These are phyloP conservation scores for Salix brachista DNA, from an alignment of 345 rosid genomes.

Conservation along the genomic window DNA sequence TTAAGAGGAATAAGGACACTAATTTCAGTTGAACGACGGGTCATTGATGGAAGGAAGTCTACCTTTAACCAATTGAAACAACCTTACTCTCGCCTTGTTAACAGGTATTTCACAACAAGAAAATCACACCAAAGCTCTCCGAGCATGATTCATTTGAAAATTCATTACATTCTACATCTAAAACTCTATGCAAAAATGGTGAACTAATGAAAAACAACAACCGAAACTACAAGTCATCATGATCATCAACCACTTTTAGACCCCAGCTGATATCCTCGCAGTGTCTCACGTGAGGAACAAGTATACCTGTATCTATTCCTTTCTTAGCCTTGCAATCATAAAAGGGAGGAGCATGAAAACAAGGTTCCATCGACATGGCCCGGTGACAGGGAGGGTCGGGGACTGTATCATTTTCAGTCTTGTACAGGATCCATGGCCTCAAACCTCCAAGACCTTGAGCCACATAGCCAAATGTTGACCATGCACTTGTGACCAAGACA, in stretches of 20 bases:
- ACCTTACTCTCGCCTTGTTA: too few relatives aligned
- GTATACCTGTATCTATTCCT: constrained; percentile 22
- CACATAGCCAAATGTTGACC: constrained; percentile 35
- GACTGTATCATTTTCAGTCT: constrained; percentile 26
- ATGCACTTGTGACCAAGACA: constrained; percentile 25
- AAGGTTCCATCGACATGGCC: constrained; percentile 33
- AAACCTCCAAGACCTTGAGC: constrained; percentile 34
- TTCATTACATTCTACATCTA: neutral
- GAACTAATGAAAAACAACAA: neutral
- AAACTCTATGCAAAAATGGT: neutral
- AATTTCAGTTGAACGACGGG: too few relatives aligned
- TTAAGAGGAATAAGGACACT: too few relatives aligned
- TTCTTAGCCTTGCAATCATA: constrained; percentile 29
- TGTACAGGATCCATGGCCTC: constrained; percentile 28
- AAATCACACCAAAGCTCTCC: neutral
- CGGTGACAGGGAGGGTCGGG: constrained; percentile 27
- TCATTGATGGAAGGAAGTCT: too few relatives aligned
- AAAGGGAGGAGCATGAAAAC: constrained; percentile 35
- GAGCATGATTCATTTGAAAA: neutral
- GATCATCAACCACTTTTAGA: constrained; percentile 23
- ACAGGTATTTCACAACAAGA: neutral
- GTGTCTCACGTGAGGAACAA: constrained; percentile 31
- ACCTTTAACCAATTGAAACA: neutral
- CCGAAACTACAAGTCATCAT: constrained; percentile 9
- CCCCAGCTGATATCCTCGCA: constrained; percentile 38